Conservation (phyloP, 1,284 basidiomycete species). For the Schizophyllum amplum region DNA sequence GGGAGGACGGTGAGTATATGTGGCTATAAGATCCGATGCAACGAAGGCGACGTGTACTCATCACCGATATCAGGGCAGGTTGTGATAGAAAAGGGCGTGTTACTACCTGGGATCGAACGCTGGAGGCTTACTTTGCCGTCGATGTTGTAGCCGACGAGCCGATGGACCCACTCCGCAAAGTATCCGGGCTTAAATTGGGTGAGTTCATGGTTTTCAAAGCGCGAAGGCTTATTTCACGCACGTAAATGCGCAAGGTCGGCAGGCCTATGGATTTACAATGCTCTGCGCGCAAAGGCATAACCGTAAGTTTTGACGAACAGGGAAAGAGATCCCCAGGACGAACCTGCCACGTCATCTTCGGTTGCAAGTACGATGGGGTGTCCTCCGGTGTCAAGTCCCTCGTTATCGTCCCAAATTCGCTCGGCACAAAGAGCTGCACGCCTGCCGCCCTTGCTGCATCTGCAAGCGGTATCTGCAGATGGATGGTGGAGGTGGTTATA, state of each 20-base stretch:
- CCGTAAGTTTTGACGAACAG: neutral
- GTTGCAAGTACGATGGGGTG: neutral
- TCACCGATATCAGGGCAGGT: conserved; percentile 15
- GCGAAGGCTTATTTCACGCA: conserved; percentile 2
- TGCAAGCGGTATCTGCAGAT: conserved; percentile 15
- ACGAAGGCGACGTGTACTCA: no score
- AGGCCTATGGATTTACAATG: conserved; percentile 5
- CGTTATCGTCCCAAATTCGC: conserved; percentile 17
- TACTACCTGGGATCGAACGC: conserved; percentile 15
- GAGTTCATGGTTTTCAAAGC: neutral
- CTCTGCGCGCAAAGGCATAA: neutral
- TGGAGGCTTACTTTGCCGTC: conserved; percentile 11
- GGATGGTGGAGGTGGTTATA: conserved; percentile 6
- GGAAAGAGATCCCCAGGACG: neutral
- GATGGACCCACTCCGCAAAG: conserved; percentile 15
- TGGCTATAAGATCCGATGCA: neutral
- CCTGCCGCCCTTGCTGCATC: conserved; percentile 20
- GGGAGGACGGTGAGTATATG: neutral
- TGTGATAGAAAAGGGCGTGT: conserved; percentile 15
- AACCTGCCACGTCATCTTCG: conserved; percentile 5
- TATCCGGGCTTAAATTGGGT: conserved; percentile 11
- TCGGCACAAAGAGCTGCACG: conserved; percentile 22
- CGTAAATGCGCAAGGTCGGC: conserved; percentile 15
- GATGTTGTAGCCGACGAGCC: conserved; percentile 5
- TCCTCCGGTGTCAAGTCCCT: neutral